Evolutionary conservation across 2,329 filamentous ascomycete species (phyloP), one percentile per base, ranked within the genome.

Genomic region (Apiospora malaysiana): DNA sequence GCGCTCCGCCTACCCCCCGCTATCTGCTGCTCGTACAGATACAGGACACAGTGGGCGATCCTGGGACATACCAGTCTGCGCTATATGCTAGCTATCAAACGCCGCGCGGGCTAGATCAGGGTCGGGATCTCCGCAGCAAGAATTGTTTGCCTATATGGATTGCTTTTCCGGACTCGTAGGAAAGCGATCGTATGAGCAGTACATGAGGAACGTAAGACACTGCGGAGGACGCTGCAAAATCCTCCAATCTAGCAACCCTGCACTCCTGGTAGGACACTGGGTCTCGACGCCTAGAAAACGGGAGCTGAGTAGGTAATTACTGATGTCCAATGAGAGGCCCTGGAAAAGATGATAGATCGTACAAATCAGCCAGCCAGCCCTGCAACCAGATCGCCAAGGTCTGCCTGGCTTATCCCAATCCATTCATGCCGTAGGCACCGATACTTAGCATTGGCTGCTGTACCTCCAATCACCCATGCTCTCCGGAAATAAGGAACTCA

Each of bases 331-430:
- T 63, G 32, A n/a, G 21, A 40, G 16, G 8, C 9, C 32, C 14
- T 21, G 32, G 9, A 32, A 5, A 63, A 63, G 56, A n/a, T 63
- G 56, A 63, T 63, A 63, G 32, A 63, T 63, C 56, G 56, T 63
- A 63, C 32, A 40, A 8, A 40, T 37, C 18, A 40, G 18, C 56
- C 32, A 63, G 56, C 32, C 56, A 40, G 56, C 32, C 56, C n/a
- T 63, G 32, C 56, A 63, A n/a, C 56, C 32, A 40, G 56, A 63
- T 63, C 56, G 32, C 56, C 32, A 40, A 40, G 32, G 21, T 32
- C 32, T 4, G 25, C 56, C n/a, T 32, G 32, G 27, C 18, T 40
- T 63, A 4, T n/a, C 21, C 3, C 32, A 10, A 21, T 37, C 2
- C 32, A 10, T 37, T 21, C 51, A n/a, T 59, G 51, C 51, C 27